These are phyloP conservation scores for Fraxinus latifolia DNA, from an alignment of 305 asterid species.

Conservation along the genomic window DNA sequence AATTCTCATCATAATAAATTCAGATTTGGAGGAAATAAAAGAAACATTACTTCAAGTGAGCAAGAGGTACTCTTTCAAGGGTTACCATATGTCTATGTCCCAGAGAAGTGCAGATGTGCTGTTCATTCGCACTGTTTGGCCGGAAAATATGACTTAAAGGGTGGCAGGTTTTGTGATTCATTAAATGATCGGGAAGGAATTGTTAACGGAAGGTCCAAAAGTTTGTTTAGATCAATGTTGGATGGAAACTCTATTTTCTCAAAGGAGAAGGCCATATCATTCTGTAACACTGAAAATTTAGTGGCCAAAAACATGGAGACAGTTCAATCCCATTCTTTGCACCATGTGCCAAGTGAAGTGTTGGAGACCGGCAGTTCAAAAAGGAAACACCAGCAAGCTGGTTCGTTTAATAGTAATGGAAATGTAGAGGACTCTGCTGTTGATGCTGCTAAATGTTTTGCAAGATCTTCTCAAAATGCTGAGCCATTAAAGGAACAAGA, in stretches of 20 bases:
- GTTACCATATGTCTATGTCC: constrained; percentile 25
- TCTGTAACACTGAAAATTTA: constrained; percentile 25
- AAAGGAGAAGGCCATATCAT: constrained; percentile 33
- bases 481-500: constrained; percentile 42
- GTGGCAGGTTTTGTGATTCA: constrained; percentile 21
- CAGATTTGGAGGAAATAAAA: constrained; percentile 37
- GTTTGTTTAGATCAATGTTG: constrained; percentile 29
- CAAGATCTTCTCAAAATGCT: constrained; percentile 30
- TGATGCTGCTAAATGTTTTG: constrained; percentile 33
- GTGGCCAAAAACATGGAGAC: constrained; percentile 26
- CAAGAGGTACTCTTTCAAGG: constrained; percentile 34
- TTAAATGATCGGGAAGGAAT: constrained; percentile 24
- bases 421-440: constrained; percentile 28
- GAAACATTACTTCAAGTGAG: constrained; percentile 29
- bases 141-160: constrained; percentile 28
- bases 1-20: constrained; percentile 22
- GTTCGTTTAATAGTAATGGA: constrained; percentile 16
- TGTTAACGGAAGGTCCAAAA: constrained; percentile 30
- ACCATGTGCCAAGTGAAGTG: constrained; percentile 52
- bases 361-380: constrained; percentile 26
- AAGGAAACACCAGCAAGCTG: constrained; percentile 32
- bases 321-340: constrained; percentile 40
- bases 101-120: constrained; percentile 31
- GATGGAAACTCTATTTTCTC: constrained; percentile 22
- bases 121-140: constrained; percentile 24